Evolutionary conservation across 1,139 yeast genomes (phyloP).

Genomic region (Suhomyces wounanorum): DNA sequence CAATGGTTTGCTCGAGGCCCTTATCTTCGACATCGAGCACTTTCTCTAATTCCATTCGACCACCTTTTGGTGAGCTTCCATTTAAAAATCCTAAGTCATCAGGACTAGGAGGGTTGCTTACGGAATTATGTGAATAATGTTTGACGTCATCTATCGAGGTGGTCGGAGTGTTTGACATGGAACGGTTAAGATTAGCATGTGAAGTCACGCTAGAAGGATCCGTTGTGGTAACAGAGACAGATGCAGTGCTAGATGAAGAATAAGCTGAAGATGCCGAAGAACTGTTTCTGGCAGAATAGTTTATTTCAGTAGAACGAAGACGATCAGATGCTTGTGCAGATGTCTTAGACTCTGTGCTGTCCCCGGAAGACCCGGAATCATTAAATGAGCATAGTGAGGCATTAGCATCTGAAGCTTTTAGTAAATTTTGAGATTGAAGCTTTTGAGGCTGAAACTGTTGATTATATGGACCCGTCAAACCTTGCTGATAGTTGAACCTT

Average conservation of each 20-base stretch:
- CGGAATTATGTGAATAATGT: not conserved
- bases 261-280: constrained; percentile 13
- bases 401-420: constrained; percentile 24
- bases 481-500: constrained; percentile 7
- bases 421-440: constrained; percentile 12
- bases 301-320: not conserved
- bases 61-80: not conserved
- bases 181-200: constrained; percentile 30
- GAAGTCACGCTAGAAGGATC: constrained; percentile 24
- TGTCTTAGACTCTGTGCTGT: constrained; percentile 2
- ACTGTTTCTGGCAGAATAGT: constrained; percentile 7
- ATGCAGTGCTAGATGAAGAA: constrained; percentile 10
- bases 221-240: constrained; percentile 14
- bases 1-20: not conserved
- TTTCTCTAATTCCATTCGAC: not conserved
- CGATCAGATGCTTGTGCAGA: constrained; percentile 1
- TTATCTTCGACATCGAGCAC: not conserved
- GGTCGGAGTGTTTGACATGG: constrained; percentile 40
- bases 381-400: constrained; percentile 18
- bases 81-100: not conserved
- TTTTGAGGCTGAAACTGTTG: constrained; percentile 7
- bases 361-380: constrained; percentile 9
- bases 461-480: constrained; percentile 5
- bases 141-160: constrained; percentile 28
- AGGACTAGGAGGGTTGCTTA: constrained; percentile 5